Evolutionary conservation across 257 asterid genomes (phyloP).

Genomic region (Petunia secreta): DNA sequence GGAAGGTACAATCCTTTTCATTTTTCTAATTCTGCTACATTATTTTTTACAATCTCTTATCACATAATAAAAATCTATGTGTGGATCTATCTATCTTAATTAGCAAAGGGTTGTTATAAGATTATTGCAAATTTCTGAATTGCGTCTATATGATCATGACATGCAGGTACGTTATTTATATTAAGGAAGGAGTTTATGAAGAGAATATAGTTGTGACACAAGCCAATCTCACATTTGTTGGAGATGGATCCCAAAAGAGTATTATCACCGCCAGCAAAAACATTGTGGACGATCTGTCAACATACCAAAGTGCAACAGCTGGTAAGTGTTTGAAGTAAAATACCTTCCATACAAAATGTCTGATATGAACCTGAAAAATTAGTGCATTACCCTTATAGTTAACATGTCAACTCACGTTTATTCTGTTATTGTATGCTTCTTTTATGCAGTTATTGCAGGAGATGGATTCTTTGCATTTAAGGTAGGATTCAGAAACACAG

Average conservation of each 20-base stretch:
- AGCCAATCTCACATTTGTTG: constrained; percentile 70
- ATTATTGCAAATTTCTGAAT: background rate
- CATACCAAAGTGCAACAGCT: constrained; percentile 83
- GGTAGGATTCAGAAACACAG: constrained; percentile 81
- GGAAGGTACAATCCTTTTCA: constrained; percentile 54
- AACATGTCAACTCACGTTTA: background rate
- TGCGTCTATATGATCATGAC: background rate
- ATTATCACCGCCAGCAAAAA: constrained; percentile 73
- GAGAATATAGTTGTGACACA: constrained; percentile 68
- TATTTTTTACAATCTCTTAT: background rate
- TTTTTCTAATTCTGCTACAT: background rate
- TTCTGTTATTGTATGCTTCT: background rate
- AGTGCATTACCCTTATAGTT: background rate
- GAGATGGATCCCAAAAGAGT: constrained; percentile 93
- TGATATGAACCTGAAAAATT: background rate
- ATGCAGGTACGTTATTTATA: constrained; percentile 67
- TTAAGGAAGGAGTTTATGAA: constrained; percentile 74
- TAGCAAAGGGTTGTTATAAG: background rate
- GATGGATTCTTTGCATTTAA: constrained; percentile 78
- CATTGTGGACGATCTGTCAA: constrained; percentile 70
- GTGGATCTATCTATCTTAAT: background rate
- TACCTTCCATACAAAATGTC: no score
- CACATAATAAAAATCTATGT: background rate
- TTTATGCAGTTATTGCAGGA: constrained; percentile 64
- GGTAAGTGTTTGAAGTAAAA: constrained; percentile 42